A percentile compares a stretch with the other conserved stretches of the same genome.
These are phyloP conservation scores for Andalucia godoyi DNA, from an alignment of 78 protist species.

Conservation along the genomic window DNA sequence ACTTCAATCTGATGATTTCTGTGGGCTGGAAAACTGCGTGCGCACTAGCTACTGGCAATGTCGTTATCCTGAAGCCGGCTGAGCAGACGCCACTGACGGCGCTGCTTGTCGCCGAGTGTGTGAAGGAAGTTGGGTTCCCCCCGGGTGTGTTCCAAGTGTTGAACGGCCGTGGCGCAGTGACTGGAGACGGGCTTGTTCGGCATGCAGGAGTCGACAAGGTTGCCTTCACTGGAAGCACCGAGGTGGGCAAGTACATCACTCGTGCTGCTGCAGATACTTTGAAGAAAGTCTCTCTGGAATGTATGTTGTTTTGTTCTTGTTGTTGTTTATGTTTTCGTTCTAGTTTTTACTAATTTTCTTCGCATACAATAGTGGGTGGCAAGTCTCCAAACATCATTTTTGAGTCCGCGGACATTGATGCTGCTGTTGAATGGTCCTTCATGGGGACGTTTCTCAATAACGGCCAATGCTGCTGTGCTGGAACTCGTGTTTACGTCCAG, in stretches of 20 bases:
- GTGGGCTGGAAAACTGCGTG: conserved; percentile 55
- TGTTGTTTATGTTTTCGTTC: no score
- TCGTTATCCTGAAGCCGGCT: conserved; percentile 71
- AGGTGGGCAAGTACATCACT: conserved; percentile 37
- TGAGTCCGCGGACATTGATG: conserved; percentile 64
- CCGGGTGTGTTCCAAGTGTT: conserved; percentile 75
- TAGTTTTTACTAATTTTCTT: no score
- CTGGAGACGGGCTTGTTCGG: conserved; percentile 42
- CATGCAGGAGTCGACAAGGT: conserved; percentile 64
- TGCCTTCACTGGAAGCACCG: conserved; percentile 69
- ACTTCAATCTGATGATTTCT: conserved; percentile 24
- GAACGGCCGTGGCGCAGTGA: conserved; percentile 55
- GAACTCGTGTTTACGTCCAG: conserved; percentile 47
- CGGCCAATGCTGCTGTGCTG: conserved; percentile 60
- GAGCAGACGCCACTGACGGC: conserved; percentile 80
- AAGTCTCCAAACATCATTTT: conserved; percentile 75
- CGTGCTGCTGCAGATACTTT: conserved; percentile 18
- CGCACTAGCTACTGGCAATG: conserved; percentile 73
- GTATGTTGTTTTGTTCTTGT: no score
- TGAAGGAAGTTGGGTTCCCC: conserved; percentile 78
- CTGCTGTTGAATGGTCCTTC: conserved; percentile 23
- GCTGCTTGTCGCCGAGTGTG: conserved; percentile 40
- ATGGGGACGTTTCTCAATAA: conserved; percentile 40
- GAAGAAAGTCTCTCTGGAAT: conserved; percentile 11
- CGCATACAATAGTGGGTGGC: conserved; percentile 79